Conservation (phyloP, 768 basidiomycete genomes). For the Boletus rubescentipes region DNA sequence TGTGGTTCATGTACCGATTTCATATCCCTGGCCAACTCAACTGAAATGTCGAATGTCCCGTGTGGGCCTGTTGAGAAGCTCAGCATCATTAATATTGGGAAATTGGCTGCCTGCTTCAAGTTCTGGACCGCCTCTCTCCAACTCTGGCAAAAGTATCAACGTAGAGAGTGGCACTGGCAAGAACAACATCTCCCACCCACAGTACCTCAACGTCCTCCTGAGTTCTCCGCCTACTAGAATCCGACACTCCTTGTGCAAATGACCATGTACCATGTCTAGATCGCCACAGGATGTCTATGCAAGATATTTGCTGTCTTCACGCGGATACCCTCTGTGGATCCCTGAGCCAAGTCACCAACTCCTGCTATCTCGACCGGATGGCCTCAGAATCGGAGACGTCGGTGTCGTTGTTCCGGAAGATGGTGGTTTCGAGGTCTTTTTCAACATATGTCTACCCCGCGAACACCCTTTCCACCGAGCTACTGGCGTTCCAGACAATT, state of each 20-base stretch:
- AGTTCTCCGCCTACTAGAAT: too few species aligned
- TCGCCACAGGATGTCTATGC: conserved; percentile 20
- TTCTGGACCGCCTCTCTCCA: too few species aligned
- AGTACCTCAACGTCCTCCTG: neutral
- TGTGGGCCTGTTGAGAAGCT: too few species aligned
- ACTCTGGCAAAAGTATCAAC: too few species aligned
- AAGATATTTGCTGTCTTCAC: conserved; percentile 5
- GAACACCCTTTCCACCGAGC: conserved; percentile 21
- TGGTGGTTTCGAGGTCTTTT: conserved; percentile 38
- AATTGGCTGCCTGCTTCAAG: too few species aligned
- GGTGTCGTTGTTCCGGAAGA: conserved; percentile 30
- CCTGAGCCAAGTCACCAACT: conserved; percentile 28
- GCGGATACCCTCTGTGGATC: conserved; percentile 36
- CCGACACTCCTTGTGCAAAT: neutral
- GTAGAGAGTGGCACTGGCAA: too few species aligned
- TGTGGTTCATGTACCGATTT: too few species aligned
- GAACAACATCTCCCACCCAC: neutral
- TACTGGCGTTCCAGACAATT: conserved; percentile 25
- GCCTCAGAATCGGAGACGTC: conserved; percentile 37
- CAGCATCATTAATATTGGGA: too few species aligned
- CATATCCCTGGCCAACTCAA: too few species aligned
- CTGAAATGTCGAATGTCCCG: too few species aligned
- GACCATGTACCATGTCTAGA: neutral
- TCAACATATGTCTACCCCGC: conserved; percentile 36
- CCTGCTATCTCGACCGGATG: conserved; percentile 20